Base-by-base conservation (phyloP, 495 filamentous ascomycete genomes). In the Lasiosphaeris hirsuta region DNA sequence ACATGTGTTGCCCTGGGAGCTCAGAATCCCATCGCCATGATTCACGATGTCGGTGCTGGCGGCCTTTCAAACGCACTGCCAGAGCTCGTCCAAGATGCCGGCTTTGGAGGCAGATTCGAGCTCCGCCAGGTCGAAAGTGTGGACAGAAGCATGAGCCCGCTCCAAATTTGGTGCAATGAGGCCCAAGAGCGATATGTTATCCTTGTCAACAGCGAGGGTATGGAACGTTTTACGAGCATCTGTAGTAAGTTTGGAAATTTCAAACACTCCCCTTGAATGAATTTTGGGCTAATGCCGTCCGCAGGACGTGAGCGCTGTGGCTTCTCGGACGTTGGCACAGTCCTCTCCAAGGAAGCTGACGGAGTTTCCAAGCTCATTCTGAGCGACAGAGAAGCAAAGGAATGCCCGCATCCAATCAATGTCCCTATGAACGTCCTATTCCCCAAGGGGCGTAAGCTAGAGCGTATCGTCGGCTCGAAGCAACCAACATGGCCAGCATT, bases 121-220 rank as follows among this genome's bases (percentile, higher is more conserved):
- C 83, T 98, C 1, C 84, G 95, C 51, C 88, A 97, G 65, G 79
- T 98, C 17, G 92, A 96, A 61, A 96, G 80, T 67, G 88, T 90
- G 0, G 95, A 97, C 68, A 81, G 76, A 38, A 86, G 90, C 64
- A 92, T 97, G 89, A 96, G 90, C 69, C 92, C 93, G 18, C 81
- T 96, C 64, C 88, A 97, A 68, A 96, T 97, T 37, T 97, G 92
- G 93, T 96, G 92, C 73, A 93, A 90, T 62, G 92, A 97, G 64
- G 95, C 94, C 2, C 94, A 98, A 63, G 94, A 98, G 72, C 79
- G 94, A 66, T 98, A 97, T 61, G 94, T 97, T 14, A 68, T 97
- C 61, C 81, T 91, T 10, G 83, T 98, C 58, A 88, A 89, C 36
- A 81, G 82, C 53, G 87, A 91, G 3, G 77, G 84, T 35, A 83